Conservation (phyloP, 2,329 filamentous ascomycete species). For the Thielaviopsis populi region DNA sequence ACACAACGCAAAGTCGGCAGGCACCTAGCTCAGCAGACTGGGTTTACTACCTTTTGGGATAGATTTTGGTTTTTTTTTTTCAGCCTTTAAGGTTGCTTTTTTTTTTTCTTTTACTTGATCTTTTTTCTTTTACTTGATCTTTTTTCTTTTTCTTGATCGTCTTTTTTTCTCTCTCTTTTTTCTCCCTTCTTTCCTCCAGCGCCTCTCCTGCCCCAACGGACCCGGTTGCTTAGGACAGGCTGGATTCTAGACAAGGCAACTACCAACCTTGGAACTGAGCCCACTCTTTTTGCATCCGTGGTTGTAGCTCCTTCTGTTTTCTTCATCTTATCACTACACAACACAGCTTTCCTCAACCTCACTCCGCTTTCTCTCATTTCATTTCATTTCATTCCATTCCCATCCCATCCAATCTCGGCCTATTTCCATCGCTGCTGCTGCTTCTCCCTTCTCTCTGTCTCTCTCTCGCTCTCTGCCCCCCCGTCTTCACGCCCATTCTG, state of each 20-base stretch:
- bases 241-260: neutral
- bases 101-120: too few species aligned
- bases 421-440: neutral
- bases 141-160: neutral
- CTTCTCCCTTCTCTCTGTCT: neutral
- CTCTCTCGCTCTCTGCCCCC: neutral
- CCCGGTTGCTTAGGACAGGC: slow-evolving; percentile 1
- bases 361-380: neutral
- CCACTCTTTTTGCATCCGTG: slow-evolving; percentile 9
- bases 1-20: neutral
- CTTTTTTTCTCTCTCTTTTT: neutral
- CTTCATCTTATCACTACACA: slow-evolving; percentile 14
- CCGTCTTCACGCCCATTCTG: neutral
- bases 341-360: slow-evolving; percentile 6
- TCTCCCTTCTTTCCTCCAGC: neutral
- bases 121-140: neutral
- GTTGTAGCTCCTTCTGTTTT: slow-evolving; percentile 9
- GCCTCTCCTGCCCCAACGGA: neutral
- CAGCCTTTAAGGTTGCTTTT: neutral
- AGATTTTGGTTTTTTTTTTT: too few species aligned
- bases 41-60: neutral
- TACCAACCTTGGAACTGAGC: neutral
- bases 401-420: neutral
- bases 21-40: neutral
- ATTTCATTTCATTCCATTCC: neutral